These are phyloP conservation scores for Phialemonium atrogriseum DNA, from an alignment of 2,329 filamentous ascomycete species.

Conservation along the genomic window DNA sequence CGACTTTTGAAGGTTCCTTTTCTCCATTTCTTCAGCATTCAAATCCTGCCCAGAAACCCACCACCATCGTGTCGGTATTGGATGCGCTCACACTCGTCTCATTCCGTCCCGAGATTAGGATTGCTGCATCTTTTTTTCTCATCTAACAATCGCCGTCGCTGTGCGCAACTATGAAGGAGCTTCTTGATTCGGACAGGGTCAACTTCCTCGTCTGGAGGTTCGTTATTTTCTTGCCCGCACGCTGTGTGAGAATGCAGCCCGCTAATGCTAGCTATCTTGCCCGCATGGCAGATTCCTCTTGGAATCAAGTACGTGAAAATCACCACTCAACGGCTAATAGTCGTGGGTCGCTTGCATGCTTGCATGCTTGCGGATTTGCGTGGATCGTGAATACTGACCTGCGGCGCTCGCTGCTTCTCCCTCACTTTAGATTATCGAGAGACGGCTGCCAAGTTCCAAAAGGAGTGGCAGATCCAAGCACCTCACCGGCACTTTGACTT, in stretches of 20 bases:
- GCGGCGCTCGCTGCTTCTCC: slow-evolving; percentile 12
- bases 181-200: slow-evolving; percentile 57
- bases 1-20: background rate
- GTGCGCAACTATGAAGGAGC: slow-evolving; percentile 46
- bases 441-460: slow-evolving; percentile 59
- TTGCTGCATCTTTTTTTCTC: slow-evolving; percentile 1
- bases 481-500: slow-evolving; percentile 56
- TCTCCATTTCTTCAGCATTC: background rate
- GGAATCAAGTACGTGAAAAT: slow-evolving; percentile 49
- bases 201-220: slow-evolving; percentile 67
- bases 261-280: slow-evolving; percentile 8
- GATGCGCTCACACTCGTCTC: no score
- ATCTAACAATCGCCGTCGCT: slow-evolving; percentile 6
- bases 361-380: slow-evolving; percentile 3
- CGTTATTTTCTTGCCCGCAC: slow-evolving; percentile 26
- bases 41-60: no score
- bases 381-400: slow-evolving; percentile 23
- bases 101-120: no score
- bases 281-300: slow-evolving; percentile 42
- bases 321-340: slow-evolving; percentile 6
- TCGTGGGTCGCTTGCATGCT: background rate
- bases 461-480: slow-evolving; percentile 57
- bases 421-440: slow-evolving; percentile 52
- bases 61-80: no score
- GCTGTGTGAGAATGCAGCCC: slow-evolving; percentile 5